Conservation (phyloP, 129 eudicot species). For the Tagetes patula region DNA sequence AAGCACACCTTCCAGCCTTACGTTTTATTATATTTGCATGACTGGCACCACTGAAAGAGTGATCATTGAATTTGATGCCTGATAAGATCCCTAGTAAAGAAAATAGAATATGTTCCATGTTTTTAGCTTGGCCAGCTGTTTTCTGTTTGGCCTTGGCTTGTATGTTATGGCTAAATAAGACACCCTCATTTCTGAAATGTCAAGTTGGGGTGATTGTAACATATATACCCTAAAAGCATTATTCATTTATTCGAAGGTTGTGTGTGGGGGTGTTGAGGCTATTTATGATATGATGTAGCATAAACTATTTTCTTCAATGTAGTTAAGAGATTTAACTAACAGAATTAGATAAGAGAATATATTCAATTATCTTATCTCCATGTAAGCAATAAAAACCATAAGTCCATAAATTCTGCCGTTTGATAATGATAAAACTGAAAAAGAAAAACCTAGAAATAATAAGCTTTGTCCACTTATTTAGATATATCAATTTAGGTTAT, state of each 20-base stretch:
- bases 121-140: conserved; percentile 11
- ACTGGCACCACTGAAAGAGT: background rate
- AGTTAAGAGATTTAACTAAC: too few relatives aligned
- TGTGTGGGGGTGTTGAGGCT: background rate
- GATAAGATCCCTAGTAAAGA: conserved; percentile 21
- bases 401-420: background rate
- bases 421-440: background rate
- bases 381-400: background rate
- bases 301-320: background rate
- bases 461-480: background rate
- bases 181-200: background rate
- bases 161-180: background rate
- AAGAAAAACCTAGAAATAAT: background rate
- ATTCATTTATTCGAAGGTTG: conserved; percentile 19
- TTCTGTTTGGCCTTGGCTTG: conserved; percentile 9
- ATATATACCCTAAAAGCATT: conserved; percentile 18
- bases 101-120: conserved; percentile 23
- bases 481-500: too few relatives aligned
- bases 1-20: background rate
- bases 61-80: conserved; percentile 13
- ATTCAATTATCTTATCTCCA: background rate
- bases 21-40: background rate
- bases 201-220: conserved; percentile 14
- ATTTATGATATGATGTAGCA: background rate
- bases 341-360: background rate